Evolutionary conservation across 805 yeast genomes (phyloP), one percentile per base, ranked within the genome.

Genomic region (Cyberlindnera xylosilytica): DNA sequence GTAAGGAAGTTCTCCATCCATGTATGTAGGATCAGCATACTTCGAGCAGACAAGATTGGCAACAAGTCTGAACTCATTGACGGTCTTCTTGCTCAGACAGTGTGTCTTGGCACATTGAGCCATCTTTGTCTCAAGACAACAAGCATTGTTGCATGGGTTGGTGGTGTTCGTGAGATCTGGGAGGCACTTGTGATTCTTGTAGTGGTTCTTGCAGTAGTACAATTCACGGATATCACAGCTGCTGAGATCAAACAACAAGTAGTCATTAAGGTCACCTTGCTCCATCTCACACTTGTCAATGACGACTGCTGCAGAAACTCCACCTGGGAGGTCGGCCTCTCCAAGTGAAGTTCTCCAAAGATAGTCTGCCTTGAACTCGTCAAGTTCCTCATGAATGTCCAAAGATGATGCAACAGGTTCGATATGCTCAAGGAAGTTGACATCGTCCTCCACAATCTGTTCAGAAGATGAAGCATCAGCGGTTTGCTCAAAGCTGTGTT

Each of bases 171-270:
- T 34, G 31, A 37, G 26, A 30, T 30, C 34, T 17, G 40, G 39
- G 8, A 33, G 39, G 18, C 60, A 57, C 15, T 46, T 44, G 3
- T 15, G 37, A 4, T 36, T 41, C 39, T 49, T 53, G 29, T 41
- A 52, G 6, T 46, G 47, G 29, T 53, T 54, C 26, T 53, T 56
- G 41, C 61, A 56, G 12, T 47, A 37, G 27, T 41, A 56, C 20
- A 56, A 36, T 3, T 46, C 56, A n/a, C 49, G 42, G 4, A 54
- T 41, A 39, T 56, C 61, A 47, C 61, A 56, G 24, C 56, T 53
- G 29, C 52, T 56, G 20, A 52, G 43, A 24, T 42, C 39, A 22
- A 50, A 48, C 15, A 42, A 47, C 36, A 52, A 20, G 27, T 51
- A 53, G 18, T 49, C 39, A 5, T 28, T 29, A 15, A 51, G 39